Evolutionary conservation across 2,329 filamentous ascomycete genomes (phyloP).

Genomic region (Albifimbria verrucaria): DNA sequence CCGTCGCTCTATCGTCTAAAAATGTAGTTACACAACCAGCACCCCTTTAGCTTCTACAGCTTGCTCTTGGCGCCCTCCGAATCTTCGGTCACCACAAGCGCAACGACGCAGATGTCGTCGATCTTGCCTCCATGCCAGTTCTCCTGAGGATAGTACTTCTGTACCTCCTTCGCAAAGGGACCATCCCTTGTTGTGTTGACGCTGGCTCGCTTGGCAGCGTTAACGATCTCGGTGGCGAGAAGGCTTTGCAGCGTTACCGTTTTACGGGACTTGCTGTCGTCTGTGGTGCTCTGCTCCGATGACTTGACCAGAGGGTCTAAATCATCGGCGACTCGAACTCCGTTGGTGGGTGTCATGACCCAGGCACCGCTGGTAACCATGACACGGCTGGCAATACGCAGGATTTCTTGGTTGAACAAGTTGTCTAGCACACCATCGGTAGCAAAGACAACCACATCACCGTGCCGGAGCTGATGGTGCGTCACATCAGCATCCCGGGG

Average conservation of each 20-base stretch:
- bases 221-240: constrained; percentile 75
- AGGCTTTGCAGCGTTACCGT: constrained; percentile 66
- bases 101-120: constrained; percentile 90
- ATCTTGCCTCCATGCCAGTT: constrained; percentile 89
- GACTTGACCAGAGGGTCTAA: constrained; percentile 44
- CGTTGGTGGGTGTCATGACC: constrained; percentile 56
- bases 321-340: constrained; percentile 61
- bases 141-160: constrained; percentile 81
- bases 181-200: constrained; percentile 78
- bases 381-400: constrained; percentile 71
- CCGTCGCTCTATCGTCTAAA: too few species aligned
- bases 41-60: constrained; percentile 23
- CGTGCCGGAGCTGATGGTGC: constrained; percentile 74
- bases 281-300: constrained; percentile 17
- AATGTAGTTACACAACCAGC: too few species aligned
- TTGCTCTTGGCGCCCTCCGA: constrained; percentile 25
- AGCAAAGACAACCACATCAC: constrained; percentile 89
- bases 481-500: constrained; percentile 81
- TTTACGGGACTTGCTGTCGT: constrained; percentile 19
- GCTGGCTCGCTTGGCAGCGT: constrained; percentile 81
- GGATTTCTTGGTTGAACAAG: constrained; percentile 82
- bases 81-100: constrained; percentile 72
- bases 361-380: constrained; percentile 77
- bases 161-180: constrained; percentile 92
- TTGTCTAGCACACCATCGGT: constrained; percentile 98